Evolutionary conservation across 306 rosid genomes (phyloP), one percentile per base, ranked within the genome.

Genomic region (Oemleria cerasiformis): DNA sequence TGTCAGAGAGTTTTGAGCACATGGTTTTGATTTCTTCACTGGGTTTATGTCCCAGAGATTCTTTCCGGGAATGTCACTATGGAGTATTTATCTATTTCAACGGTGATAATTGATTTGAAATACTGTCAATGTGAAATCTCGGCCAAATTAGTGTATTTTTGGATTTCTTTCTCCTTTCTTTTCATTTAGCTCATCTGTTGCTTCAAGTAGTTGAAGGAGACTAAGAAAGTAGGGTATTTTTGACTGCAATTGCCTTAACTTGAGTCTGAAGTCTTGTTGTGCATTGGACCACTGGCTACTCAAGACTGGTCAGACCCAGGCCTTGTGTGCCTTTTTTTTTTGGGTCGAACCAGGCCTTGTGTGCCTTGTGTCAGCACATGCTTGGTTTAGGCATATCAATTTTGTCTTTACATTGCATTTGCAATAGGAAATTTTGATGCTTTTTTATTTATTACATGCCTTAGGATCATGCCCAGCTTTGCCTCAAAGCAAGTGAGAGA

Each of bases 1-100:
- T 65, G 67, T 71, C 47, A 59, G 65, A 60, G 53, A 12, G 39
- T 56, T 74, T 69, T 69, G 71, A 42, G 44, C 63, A 69, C 59
- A 62, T 47, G 66, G 59, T 47, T 19, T 63, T 45, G 45, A 67
- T 43, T 57, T 66, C 66, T 65, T 11, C 74, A 23, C 36, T 60
- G 45, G 62, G 16, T 25, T 68, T 67, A 21, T 23, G 48, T 58
- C 53, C 63, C 55, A 53, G 34, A 53, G 65, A 55, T 34, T 12
- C 21, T 21, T 63, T 77, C 34, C 70, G n/a, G 36, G 36, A 2
- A 30, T 30, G 3, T 30, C 36, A 30, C 36, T 25, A 25, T 25
- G 30, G 30, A 25, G 30, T 25, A 25, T 25, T 25, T 25, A 25
- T 25, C 30, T 25, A 2, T 25, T 25, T 25, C 30, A 25, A 25